phyloP scores from a whole-genome alignment of 2,329 filamentous ascomycete species.

The Pseudogymnoascus destructans region DNA sequence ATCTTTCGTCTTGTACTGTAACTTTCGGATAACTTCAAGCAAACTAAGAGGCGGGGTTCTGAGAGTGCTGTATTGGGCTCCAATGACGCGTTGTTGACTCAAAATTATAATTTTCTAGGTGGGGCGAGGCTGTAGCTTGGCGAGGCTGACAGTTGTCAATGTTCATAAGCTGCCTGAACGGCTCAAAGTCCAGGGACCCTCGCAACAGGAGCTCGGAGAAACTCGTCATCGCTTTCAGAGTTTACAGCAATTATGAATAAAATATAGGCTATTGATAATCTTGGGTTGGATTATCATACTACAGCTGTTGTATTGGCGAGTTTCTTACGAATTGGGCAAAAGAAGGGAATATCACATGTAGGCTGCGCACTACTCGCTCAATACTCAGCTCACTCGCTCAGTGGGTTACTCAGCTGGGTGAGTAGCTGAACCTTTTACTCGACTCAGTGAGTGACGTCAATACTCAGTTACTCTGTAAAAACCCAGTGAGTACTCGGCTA shows the following conservation, averaged over 20 bases:
- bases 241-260: not conserved
- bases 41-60: not conserved
- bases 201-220: not conserved
- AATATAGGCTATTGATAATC: not conserved
- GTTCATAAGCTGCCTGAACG: not conserved
- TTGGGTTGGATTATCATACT: not conserved
- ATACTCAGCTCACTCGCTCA: no score
- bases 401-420: no score
- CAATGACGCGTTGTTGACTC: conserved; percentile 7
- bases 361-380: no score
- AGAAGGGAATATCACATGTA: not conserved
- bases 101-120: conserved; percentile 8
- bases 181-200: not conserved
- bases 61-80: not conserved
- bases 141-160: not conserved
- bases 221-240: not conserved
- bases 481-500: no score
- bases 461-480: no score
- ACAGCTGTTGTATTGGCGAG: not conserved
- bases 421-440: no score
- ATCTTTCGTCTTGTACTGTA: not conserved
- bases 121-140: conserved; percentile 5
- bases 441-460: no score
- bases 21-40: not conserved
- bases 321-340: not conserved